Percentiles rank a stretch among this genome's conserved stretches.
Conservation (phyloP, 768 basidiomycete genomes). For the Galerina marginata region DNA sequence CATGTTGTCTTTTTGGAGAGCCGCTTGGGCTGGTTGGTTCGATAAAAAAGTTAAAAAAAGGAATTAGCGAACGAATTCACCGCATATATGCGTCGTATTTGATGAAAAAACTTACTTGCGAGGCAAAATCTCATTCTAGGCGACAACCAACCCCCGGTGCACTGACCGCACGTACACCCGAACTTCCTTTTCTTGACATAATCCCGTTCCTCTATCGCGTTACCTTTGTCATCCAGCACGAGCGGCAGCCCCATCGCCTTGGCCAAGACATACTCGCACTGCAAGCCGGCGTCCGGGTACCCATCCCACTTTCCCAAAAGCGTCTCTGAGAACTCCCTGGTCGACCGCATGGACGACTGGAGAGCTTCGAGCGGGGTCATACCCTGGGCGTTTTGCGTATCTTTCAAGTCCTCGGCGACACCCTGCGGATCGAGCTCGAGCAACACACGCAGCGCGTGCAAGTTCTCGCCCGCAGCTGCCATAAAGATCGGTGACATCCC, state of each 20-base stretch:
- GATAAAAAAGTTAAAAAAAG: not conserved
- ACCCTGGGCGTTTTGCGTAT: not conserved
- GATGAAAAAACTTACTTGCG: slow-evolving; percentile 9
- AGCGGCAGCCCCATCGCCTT: slow-evolving; percentile 1
- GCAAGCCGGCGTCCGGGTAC: slow-evolving; percentile 9
- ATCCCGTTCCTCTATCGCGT: not conserved
- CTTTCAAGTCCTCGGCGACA: slow-evolving; percentile 6
- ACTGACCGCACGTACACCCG: slow-evolving; percentile 23
- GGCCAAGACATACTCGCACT: slow-evolving; percentile 8
- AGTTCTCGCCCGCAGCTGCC: slow-evolving; percentile 8
- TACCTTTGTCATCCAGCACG: not conserved
- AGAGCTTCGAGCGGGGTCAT: slow-evolving; percentile 17
- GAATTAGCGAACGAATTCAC: not conserved
- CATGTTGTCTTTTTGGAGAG: not conserved
- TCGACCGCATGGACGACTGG: slow-evolving; percentile 2
- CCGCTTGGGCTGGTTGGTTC: not conserved
- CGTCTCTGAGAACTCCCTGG: not conserved
- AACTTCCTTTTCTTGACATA: slow-evolving; percentile 16
- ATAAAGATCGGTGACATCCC: slow-evolving; percentile 13
- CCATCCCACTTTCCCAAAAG: slow-evolving; percentile 3
- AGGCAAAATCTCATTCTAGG: slow-evolving; percentile 22
- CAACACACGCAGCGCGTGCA: slow-evolving; percentile 9
- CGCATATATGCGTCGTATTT: too few relatives aligned
- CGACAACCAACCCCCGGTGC: slow-evolving; percentile 20
- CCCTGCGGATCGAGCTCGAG: not conserved